A percentile compares a stretch with the other conserved stretches of the same genome.
These are phyloP conservation scores for Penicilliopsis zonata DNA, from an alignment of 495 filamentous ascomycete genomes.

Conservation along the genomic window DNA sequence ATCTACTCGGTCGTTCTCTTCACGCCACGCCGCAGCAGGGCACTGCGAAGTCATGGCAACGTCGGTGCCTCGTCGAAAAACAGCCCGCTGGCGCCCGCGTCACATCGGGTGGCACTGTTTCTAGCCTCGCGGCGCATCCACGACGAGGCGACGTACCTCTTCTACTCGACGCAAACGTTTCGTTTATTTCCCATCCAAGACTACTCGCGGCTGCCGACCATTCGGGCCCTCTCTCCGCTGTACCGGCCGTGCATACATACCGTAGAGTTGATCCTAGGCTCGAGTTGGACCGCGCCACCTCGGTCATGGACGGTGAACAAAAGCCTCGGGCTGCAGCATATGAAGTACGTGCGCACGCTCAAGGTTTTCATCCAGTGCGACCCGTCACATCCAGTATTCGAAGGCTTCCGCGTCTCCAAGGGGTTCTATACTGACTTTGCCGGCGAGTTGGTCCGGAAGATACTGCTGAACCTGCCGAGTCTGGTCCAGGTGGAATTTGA, in stretches of 20 bases:
- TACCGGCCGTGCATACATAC: slow-evolving; percentile 56
- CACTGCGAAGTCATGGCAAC: slow-evolving; percentile 23
- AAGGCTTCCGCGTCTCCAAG: slow-evolving; percentile 53
- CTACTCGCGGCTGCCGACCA: slow-evolving; percentile 48
- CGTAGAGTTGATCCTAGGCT: slow-evolving; percentile 67
- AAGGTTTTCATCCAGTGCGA: slow-evolving; percentile 73
- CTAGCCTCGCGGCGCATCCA: slow-evolving; percentile 53
- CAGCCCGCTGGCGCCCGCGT: slow-evolving; percentile 35
- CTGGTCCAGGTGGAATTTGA: slow-evolving; percentile 62
- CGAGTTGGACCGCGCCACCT: slow-evolving; percentile 69
- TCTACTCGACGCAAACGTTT: slow-evolving; percentile 66
- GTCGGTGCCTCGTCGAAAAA: slow-evolving; percentile 67
- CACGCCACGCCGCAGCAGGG: slow-evolving; percentile 21
- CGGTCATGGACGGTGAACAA: slow-evolving; percentile 57
- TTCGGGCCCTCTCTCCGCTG: slow-evolving; percentile 32
- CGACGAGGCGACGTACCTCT: slow-evolving; percentile 57
- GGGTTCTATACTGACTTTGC: slow-evolving; percentile 71
- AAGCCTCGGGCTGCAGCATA: slow-evolving; percentile 52
- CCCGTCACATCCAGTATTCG: slow-evolving; percentile 59
- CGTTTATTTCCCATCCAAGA: slow-evolving; percentile 65
- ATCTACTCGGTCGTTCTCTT: slow-evolving; percentile 57
- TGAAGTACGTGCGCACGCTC: slow-evolving; percentile 45
- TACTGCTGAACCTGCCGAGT: slow-evolving; percentile 47
- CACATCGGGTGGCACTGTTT: slow-evolving; percentile 46
- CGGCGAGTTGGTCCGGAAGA: slow-evolving; percentile 39